Base-by-base conservation (phyloP, 2,329 filamentous ascomycete species). In the Didymella sp. region DNA sequence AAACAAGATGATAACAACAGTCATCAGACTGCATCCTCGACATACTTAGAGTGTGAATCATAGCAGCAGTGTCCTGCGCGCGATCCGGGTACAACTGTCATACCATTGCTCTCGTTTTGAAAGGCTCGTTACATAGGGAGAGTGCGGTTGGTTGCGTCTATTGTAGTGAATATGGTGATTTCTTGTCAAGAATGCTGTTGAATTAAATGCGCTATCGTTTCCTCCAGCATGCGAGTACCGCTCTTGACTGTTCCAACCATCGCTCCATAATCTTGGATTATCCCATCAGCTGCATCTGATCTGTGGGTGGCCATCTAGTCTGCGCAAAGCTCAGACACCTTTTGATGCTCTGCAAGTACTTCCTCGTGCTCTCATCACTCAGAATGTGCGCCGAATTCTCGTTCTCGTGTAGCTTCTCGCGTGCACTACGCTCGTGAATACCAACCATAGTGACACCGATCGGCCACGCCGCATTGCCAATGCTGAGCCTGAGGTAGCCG, bases 381-480 rank as follows among this genome's bases (percentile, higher is more conserved):
- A 99, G 92, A 68, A 98, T 96, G 76, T 99, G 93, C 4, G 94
- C 95, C 70, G 92, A 89, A 56, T 88, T 89, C 64, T 85, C 85
- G 59, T 81, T 84, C 75, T 95, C 87, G 74, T 98, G 93, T 58
- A 99, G 80, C 79, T 99, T 99, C 79, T 99, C 95, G 61, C 95
- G 86, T 19, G 95, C 94, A 65, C 90, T 95, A 72, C 95, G 87
- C 82, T 98, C 95, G 85, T 99, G 95, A 69, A 99, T 99, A 82
- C 95, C 95, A 71, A 99, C 95, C 95, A 98, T 99, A 76, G 95
- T 99, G 35, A 99, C 95, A 78, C 95, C 95, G 71, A 99, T 99
- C 22, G 95, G 95, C 95, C 95, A 99, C 15, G 95, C 95, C 66
- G 92, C 93, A 80, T 96, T 96, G 63, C 92, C 92, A 71, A 99